Evolutionary conservation across 176 grass and related monocot species (phyloP).

Genomic region (Typha latifolia): DNA sequence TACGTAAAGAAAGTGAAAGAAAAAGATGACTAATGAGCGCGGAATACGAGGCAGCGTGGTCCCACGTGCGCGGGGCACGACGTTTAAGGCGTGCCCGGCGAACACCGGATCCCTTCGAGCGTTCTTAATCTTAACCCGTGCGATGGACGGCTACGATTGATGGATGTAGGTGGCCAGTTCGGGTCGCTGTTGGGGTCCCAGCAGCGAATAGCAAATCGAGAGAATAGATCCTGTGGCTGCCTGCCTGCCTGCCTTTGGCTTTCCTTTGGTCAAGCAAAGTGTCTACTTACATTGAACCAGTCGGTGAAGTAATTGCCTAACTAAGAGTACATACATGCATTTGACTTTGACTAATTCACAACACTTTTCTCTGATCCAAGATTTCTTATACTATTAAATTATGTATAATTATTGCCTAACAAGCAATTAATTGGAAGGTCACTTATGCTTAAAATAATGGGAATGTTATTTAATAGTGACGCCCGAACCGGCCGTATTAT

Average conservation of each 20-base stretch:
- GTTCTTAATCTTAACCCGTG: no score
- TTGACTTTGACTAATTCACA: background rate
- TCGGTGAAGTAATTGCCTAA: background rate
- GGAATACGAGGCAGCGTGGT: no score
- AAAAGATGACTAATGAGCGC: no score
- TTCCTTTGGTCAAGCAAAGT: background rate
- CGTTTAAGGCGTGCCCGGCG: no score
- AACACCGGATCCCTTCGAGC: no score
- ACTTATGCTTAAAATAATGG: no score
- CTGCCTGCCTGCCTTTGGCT: background rate
- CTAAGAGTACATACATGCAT: background rate
- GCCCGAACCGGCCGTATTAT: no score
- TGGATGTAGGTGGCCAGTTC: background rate
- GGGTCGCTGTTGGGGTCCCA: background rate
- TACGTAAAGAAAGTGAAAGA: no score
- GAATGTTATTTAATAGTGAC: no score
- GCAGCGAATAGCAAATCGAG: background rate
- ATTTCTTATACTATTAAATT: background rate
- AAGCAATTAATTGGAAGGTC: no score
- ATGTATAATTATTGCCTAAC: no score
- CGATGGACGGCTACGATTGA: background rate
- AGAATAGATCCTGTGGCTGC: background rate
- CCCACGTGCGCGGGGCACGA: no score
- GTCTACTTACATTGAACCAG: background rate
- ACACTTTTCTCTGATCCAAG: conserved; percentile 1